Evolutionary conservation across 768 basidiomycete species (phyloP).

Genomic region (Podaxis sp.): DNA sequence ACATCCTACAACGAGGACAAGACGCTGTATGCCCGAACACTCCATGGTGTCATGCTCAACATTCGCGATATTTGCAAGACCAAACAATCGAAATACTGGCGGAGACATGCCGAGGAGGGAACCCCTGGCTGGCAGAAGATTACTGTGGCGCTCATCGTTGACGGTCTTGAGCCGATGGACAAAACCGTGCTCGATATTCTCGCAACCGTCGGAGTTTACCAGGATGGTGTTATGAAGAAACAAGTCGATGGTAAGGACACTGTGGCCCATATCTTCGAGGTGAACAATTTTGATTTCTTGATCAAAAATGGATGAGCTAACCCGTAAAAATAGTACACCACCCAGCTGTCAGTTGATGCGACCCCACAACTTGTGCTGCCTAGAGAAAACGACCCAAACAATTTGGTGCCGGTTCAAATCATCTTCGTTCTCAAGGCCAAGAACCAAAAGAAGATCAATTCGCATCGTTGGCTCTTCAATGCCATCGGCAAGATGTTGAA

Average conservation of each 20-base stretch:
- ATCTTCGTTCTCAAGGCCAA: slow-evolving; percentile 90
- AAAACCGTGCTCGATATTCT: slow-evolving; percentile 88
- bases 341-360: slow-evolving; percentile 89
- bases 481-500: slow-evolving; percentile 81
- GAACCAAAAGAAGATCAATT: slow-evolving; percentile 95
- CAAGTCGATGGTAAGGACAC: slow-evolving; percentile 84
- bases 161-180: slow-evolving; percentile 94
- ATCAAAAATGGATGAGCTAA: background rate
- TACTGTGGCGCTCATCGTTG: slow-evolving; percentile 83
- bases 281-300: slow-evolving; percentile 23
- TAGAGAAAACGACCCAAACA: slow-evolving; percentile 84
- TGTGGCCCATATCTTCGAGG: slow-evolving; percentile 95
- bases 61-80: slow-evolving; percentile 97
- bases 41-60: slow-evolving; percentile 97
- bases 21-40: slow-evolving; percentile 82
- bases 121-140: slow-evolving; percentile 89
- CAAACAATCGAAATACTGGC: slow-evolving; percentile 92
- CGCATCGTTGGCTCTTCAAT: slow-evolving; percentile 95
- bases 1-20: slow-evolving; percentile 95
- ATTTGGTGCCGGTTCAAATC: slow-evolving; percentile 89
- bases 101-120: slow-evolving; percentile 76
- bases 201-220: slow-evolving; percentile 88
- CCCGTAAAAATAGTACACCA: slow-evolving; percentile 70
- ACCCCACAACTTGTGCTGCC: slow-evolving; percentile 90
- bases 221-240: slow-evolving; percentile 95